Evolutionary conservation across 148 eudicot genomes (phyloP), one percentile per base, ranked within the genome.

Genomic region (Euryodendron excelsum): DNA sequence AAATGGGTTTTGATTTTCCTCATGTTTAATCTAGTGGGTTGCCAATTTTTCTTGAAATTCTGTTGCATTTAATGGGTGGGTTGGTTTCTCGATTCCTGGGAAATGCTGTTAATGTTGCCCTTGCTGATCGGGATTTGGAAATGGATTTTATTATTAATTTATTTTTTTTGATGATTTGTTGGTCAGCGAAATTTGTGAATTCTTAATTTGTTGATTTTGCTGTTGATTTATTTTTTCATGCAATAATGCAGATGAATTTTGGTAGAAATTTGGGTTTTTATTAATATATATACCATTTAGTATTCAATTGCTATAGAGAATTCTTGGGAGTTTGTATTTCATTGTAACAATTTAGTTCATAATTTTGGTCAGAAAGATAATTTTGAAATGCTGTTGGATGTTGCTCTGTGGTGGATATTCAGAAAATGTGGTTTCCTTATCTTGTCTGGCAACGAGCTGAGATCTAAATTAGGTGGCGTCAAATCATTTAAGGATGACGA

Each of bases 51-150:
- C 45, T 52, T 48, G 72, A 25, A 18, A 11, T 39, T 65, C 30
- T 63, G 72, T 67, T 8, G 28, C n/a, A 44, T 44, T 62, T 44
- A 45, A 10, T 45, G 36, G 36, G 39, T 58, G 59, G 62, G 45
- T 20, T 75, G 11, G 2, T 27, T 39, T 48, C 14, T 44, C 27
- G 55, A 28, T 20, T 17, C 20, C 10, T 64, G 52, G 62, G 28
- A 71, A 48, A 27, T 61, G 60, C 69, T 72, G 56, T 3, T 23
- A 27, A n/a, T n/a, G n/a, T n/a, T n/a, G n/a, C n/a, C n/a, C n/a
- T 78, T 37, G 18, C 58, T 56, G 45, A 31, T 27, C 66, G 72
- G 36, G 25, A 36, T 74, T 74, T 37, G 66, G 58, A 68, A 74
- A 6, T n/a, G 68, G 68, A n/a, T n/a, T n/a, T n/a, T n/a, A n/a